These are phyloP conservation scores for Backusella liffmaniae DNA, from an alignment of 192 early-diverging fungal genomes.

Conservation along the genomic window DNA sequence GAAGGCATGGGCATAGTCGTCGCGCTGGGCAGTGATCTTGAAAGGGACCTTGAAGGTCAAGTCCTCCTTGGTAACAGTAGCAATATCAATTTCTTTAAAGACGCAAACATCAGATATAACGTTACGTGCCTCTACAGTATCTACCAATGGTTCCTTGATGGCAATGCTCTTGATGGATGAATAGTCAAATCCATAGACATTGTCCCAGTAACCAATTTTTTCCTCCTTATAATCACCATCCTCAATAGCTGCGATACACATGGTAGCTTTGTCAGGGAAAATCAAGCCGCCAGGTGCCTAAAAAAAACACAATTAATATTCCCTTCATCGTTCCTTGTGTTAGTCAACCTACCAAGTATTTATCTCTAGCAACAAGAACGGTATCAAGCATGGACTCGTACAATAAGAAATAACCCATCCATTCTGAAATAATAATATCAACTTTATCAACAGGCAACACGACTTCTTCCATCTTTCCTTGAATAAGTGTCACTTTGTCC, in stretches of 20 bases:
- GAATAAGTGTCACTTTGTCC: constrained; percentile 82
- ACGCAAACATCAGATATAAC: constrained; percentile 75
- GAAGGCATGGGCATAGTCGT: constrained; percentile 92
- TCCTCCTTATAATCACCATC: constrained; percentile 81
- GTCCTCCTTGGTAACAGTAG: constrained; percentile 88
- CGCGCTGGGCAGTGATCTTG: constrained; percentile 66
- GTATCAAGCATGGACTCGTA: constrained; percentile 99
- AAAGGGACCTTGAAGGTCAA: constrained; percentile 84
- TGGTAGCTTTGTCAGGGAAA: constrained; percentile 82
- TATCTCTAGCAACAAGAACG: constrained; percentile 92
- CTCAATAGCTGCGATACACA: constrained; percentile 88
- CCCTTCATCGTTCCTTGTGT: neutral
- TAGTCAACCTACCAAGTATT: constrained; percentile 60
- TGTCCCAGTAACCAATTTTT: constrained; percentile 69
- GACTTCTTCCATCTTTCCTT: constrained; percentile 98
- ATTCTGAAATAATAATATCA: constrained; percentile 99
- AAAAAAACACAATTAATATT: neutral
- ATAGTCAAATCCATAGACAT: constrained; percentile 96
- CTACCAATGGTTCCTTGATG: constrained; percentile 88
- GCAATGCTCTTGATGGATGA: constrained; percentile 88
- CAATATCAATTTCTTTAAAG: constrained; percentile 71
- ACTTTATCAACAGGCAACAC: constrained; percentile 90
- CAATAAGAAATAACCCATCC: constrained; percentile 99
- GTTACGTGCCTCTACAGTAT: constrained; percentile 86
- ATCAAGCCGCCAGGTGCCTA: constrained; percentile 81